phyloP scores from a whole-genome alignment of 768 basidiomycete genomes.

The Tulasnella sp. region DNA sequence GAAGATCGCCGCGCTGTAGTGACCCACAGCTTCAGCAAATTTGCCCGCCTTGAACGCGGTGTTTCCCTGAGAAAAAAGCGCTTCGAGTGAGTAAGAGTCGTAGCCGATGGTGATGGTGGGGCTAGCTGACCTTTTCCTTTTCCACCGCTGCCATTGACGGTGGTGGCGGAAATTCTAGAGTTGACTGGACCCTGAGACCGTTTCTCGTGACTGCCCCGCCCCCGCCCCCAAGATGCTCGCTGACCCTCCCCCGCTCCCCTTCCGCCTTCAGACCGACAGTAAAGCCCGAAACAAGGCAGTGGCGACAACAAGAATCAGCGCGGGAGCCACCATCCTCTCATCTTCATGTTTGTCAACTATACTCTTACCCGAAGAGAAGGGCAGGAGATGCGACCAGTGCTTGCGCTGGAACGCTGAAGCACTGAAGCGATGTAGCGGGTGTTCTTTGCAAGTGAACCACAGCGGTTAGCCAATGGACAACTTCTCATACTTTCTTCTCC shows the following conservation, averaged over 20 bases:
- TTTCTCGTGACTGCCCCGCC: too few species aligned
- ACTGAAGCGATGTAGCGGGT: too few species aligned
- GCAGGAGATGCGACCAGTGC: conserved; percentile 64
- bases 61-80: conserved; percentile 72
- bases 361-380: conserved; percentile 55
- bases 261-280: conserved; percentile 2
- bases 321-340: conserved; percentile 41
- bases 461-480: not conserved
- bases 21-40: conserved; percentile 72
- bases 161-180: not conserved
- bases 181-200: not conserved
- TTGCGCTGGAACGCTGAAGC: conserved; percentile 39
- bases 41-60: conserved; percentile 43
- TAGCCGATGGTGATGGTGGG: not conserved
- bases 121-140: conserved; percentile 23
- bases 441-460: too few species aligned
- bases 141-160: not conserved
- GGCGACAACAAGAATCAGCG: not conserved
- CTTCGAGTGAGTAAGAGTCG: not conserved
- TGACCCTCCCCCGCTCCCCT: not conserved
- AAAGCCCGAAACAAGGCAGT: not conserved
- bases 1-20: conserved; percentile 77
- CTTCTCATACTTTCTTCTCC: not conserved
- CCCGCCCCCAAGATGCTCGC: too few species aligned
- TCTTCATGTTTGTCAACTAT: conserved; percentile 46